Base-by-base conservation (phyloP, 1,284 basidiomycete species). In the Meira nashicola region DNA sequence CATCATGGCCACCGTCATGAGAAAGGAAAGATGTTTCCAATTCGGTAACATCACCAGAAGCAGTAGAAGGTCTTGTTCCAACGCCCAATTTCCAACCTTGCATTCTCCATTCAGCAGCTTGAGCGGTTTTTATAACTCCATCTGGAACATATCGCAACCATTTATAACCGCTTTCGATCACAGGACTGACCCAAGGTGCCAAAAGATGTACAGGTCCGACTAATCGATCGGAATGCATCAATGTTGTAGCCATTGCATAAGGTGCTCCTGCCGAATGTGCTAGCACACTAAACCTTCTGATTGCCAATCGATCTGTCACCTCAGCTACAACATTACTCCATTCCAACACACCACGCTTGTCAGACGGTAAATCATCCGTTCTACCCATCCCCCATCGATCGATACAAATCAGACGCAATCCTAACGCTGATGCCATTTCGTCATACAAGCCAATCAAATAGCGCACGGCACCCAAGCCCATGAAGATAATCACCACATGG, bases 101-200 rank as follows among this genome's bases (percentile, higher is more conserved):
- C 54, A 97, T 82, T 78, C 88, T 90, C 92, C 92, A 97, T 73
- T 98, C 94, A 0, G 94, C 94, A 2, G 91, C 90, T 74, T 95
- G 92, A 0, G 93, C 94, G 0, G 92, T 93, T 81, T 89, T 92
- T 70, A 98, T 83, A 44, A 98, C 85, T 19, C 89, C 87, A 63
- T 90, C 92, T 0, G 94, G 94, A 0, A 98, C 88, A 77, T 93
- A 97, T 77, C 92, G 94, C 60, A 98, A 83, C 92, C 92, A 96
- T 75, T 89, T 92, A 81, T 95, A 97, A 17, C 92, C 87, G 70
- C 84, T 87, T 77, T 93, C 92, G 40, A 80, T 78, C 49, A 87
- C 86, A 40, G 89, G 86, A 23, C 89, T 88, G 17, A 96, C 91
- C 94, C 94, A 98, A n/a, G 94, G 94, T 0, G 93, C 91, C 17